Percentiles rank a stretch among this genome's conserved stretches.
Conservation (phyloP, 139 green algal genomes). For the Pseudopediastrum boryanum region DNA sequence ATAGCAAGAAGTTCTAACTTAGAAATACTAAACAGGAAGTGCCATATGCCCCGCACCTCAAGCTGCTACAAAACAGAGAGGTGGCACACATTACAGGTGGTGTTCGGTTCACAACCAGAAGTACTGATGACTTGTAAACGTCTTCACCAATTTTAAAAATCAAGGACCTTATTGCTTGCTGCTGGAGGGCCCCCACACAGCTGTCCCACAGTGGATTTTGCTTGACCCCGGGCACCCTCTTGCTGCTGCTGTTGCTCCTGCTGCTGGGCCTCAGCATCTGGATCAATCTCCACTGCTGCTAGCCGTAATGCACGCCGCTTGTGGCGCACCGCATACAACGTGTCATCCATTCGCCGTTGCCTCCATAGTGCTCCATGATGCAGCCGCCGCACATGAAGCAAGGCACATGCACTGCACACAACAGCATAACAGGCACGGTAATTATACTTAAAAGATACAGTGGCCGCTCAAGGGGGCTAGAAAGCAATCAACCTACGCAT, state of each 20-base stretch:
- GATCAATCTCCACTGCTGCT: conserved; percentile 65
- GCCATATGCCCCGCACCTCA: too few relatives aligned
- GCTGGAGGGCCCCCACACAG: conserved; percentile 39
- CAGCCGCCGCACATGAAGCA: conserved; percentile 69
- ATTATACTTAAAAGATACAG: neutral
- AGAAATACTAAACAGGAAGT: too few relatives aligned
- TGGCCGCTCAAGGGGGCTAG: neutral
- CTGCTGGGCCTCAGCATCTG: conserved; percentile 53
- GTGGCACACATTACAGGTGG: too few relatives aligned
- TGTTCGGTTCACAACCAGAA: too few relatives aligned
- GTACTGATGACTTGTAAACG: too few relatives aligned
- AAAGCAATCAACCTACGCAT: neutral
- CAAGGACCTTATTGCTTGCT: conserved; percentile 30
- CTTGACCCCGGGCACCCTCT: neutral
- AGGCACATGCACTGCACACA: conserved; percentile 62
- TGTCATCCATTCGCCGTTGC: conserved; percentile 43
- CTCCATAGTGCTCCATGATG: conserved; percentile 48
- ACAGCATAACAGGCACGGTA: too few relatives aligned
- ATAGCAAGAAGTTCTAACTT: too few relatives aligned
- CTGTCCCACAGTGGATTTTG: conserved; percentile 23
- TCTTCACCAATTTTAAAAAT: too few relatives aligned
- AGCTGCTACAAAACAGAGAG: too few relatives aligned
- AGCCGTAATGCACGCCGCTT: conserved; percentile 60
- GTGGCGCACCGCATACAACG: conserved; percentile 68
- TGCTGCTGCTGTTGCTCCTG: neutral